phyloP scores from a whole-genome alignment of 2,329 filamentous ascomycete genomes.

The Lasiodiplodia theobromae region DNA sequence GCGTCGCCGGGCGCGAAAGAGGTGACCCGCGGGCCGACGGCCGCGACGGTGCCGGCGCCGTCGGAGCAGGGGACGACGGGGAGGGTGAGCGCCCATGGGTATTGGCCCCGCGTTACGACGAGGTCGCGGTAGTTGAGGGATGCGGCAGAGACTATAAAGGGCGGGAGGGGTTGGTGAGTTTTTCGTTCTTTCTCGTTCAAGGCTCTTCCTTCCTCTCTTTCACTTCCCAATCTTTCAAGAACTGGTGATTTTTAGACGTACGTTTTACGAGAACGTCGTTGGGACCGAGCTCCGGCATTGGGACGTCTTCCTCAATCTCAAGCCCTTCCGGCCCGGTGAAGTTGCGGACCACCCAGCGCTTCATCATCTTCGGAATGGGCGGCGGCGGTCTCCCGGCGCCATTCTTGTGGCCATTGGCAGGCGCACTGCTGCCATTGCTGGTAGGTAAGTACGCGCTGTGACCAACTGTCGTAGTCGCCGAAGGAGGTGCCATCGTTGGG shows the following conservation, averaged over 20 bases:
- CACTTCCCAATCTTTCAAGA: not conserved
- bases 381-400: not conserved
- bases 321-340: conserved; percentile 16
- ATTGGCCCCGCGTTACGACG: conserved; percentile 48
- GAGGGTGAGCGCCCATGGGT: conserved; percentile 49
- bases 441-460: not conserved
- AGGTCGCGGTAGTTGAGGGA: conserved; percentile 60
- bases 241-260: conserved; percentile 34
- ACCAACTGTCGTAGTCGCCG: not conserved
- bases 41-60: conserved; percentile 69
- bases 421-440: not conserved
- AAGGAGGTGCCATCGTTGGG: not conserved
- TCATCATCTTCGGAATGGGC: conserved; percentile 2
- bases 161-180: no score
- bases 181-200: not conserved
- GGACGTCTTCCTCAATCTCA: conserved; percentile 45
- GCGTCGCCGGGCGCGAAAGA: conserved; percentile 70
- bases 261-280: conserved; percentile 75
- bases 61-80: conserved; percentile 60
- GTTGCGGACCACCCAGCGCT: conserved; percentile 17
- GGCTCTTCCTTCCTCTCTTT: not conserved
- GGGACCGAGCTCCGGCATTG: conserved; percentile 69
- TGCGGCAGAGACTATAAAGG: conserved; percentile 55
- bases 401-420: not conserved
- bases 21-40: conserved; percentile 66